Evolutionary conservation across 495 filamentous ascomycete species (phyloP).

Genomic region (Venustampulla echinocandica): DNA sequence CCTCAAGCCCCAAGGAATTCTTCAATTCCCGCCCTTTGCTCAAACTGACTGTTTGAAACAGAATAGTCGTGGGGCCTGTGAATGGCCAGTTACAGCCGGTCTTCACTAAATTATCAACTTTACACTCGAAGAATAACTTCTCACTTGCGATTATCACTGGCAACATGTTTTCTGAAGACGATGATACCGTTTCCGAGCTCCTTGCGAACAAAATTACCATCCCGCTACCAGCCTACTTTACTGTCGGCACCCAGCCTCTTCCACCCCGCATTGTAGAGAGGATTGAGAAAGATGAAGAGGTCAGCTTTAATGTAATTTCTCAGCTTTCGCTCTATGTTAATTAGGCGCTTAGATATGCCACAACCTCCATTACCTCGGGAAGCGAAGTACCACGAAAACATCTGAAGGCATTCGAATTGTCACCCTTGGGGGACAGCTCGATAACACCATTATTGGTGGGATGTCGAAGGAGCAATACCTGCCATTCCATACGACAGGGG

Average conservation of each 20-base stretch:
- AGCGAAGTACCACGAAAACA: constrained; percentile 76
- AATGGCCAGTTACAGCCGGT: constrained; percentile 63
- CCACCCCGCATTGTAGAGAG: constrained; percentile 60
- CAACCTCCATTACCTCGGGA: constrained; percentile 83
- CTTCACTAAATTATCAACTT: constrained; percentile 66
- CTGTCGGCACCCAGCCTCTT: constrained; percentile 57
- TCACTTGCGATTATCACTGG: constrained; percentile 75
- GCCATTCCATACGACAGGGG: constrained; percentile 64
- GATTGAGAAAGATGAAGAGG: constrained; percentile 63
- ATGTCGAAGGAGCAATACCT: constrained; percentile 52
- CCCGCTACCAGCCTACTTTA: constrained; percentile 81
- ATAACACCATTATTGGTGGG: constrained; percentile 40
- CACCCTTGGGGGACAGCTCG: constrained; percentile 62
- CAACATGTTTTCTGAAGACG: constrained; percentile 64
- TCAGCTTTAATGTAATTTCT: constrained; percentile 14
- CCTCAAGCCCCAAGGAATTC: no score
- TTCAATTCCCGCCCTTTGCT: no score
- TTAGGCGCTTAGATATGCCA: constrained; percentile 51
- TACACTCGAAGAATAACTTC: constrained; percentile 81
- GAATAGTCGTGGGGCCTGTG: constrained; percentile 71
- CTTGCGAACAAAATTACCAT: constrained; percentile 62
- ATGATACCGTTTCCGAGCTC: constrained; percentile 52
- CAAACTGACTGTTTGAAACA: no score
- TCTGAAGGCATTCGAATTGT: constrained; percentile 82
- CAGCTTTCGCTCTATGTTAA: background rate